phyloP scores from a whole-genome alignment of 2,329 filamentous ascomycete species.

The Xylaria sp. region DNA sequence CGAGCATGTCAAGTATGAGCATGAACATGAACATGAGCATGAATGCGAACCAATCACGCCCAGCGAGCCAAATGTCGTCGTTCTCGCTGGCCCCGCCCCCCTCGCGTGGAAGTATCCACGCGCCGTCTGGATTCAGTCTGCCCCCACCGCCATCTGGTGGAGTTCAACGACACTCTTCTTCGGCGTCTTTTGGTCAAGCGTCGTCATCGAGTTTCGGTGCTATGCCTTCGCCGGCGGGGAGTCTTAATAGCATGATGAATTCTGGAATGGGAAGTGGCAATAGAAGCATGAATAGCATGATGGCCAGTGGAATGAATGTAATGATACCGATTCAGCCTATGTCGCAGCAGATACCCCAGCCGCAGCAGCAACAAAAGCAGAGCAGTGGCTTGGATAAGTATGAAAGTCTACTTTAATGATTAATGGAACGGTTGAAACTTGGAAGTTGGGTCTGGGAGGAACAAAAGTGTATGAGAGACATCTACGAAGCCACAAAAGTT shows the following conservation, averaged over 20 bases:
- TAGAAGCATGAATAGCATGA: conserved; percentile 28
- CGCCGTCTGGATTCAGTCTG: conserved; percentile 42
- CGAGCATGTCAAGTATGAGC: conserved; percentile 35
- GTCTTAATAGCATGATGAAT: conserved; percentile 27
- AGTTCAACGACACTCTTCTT: conserved; percentile 27
- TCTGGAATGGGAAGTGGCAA: conserved; percentile 18
- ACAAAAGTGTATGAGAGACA: not conserved
- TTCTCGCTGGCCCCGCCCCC: conserved; percentile 57
- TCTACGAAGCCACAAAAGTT: not conserved
- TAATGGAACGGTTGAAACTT: not conserved
- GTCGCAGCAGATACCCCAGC: conserved; percentile 21
- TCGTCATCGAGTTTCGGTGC: conserved; percentile 16
- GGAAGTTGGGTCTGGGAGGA: not conserved
- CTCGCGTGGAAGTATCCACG: conserved; percentile 24
- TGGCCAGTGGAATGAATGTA: conserved; percentile 10
- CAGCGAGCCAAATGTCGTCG: conserved; percentile 39
- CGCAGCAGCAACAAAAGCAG: conserved; percentile 30
- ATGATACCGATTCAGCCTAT: conserved; percentile 9
- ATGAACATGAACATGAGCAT: conserved; percentile 44
- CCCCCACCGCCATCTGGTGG: conserved; percentile 42
- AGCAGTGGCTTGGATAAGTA: conserved; percentile 60
- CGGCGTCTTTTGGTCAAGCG: conserved; percentile 27
- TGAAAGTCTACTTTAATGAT: conserved; percentile 54
- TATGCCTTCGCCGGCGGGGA: conserved; percentile 20
- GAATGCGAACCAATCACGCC: conserved; percentile 42